Base-by-base conservation (phyloP, 805 yeast genomes). In the Candida incommunis region DNA sequence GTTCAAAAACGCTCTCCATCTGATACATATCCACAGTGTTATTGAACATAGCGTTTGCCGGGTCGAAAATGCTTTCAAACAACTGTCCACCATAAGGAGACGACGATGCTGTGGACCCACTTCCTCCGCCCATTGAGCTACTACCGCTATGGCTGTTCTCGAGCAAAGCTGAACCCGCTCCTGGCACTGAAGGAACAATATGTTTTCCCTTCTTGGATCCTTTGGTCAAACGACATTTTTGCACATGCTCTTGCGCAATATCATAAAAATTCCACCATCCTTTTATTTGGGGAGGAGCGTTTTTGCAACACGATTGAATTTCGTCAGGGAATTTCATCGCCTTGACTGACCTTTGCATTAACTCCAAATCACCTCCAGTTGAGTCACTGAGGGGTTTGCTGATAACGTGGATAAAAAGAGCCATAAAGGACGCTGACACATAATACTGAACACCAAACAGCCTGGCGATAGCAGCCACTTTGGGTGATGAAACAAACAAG, bases 1-100 rank as follows among this genome's bases (percentile, higher is more conserved):
- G 37, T 31, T 31, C 37, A 18, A 31, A 31, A n/a, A 31, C n/a
- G 37, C 37, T 31, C 18, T 31, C 37, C 37, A 31, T 31, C 37
- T 31, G 37, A n/a, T 31, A 31, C 37, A 31, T 16, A n/a, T n/a
- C 37, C 20, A 16, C 37, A 5, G n/a, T 18, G n/a, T 31, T n/a
- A n/a, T 18, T 31, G 18, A 9, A 31, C 7, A 18, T 31, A 9
- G 37, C 37, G n/a, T 11, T n/a, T 11, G 5, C n/a, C n/a, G 37
- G 37, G n/a, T 31, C 37, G n/a, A 31, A 31, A 9, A 31, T 16
- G 13, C 37, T 18, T 11, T 31, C 37, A 31, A 31, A 31, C 11
- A 31, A 18, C 18, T 31, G 37, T 9, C 18, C n/a, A 18, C 37
- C 18, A 18, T 31, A 31, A 5, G 37, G 37, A 9, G 37, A 31